phyloP scores from a whole-genome alignment of 805 yeast genomes.

The Barnettozyma populi region DNA sequence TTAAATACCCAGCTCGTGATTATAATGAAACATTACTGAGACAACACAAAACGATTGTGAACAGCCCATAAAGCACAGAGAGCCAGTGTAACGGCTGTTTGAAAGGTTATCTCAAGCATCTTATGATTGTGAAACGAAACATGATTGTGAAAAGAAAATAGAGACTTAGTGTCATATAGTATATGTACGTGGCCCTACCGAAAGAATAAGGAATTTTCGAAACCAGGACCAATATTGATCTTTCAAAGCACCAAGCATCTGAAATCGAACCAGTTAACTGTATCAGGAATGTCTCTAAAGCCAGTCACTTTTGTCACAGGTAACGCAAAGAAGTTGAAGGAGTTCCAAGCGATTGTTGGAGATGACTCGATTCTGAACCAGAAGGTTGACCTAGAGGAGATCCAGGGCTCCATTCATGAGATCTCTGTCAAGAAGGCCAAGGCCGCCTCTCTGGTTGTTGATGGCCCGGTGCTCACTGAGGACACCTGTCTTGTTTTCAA shows the following conservation, averaged over 20 bases:
- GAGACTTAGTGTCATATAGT: too few species aligned
- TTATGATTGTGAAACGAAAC: neutral
- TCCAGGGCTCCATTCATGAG: slow-evolving; percentile 82
- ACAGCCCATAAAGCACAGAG: neutral
- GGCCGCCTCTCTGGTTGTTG: slow-evolving; percentile 56
- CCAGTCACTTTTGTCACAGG: slow-evolving; percentile 77
- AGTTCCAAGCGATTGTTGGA: slow-evolving; percentile 71
- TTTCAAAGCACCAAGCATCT: too few species aligned
- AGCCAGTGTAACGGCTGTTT: too few species aligned
- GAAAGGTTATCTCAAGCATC: too few species aligned
- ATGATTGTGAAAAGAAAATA: too few species aligned
- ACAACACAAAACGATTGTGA: too few species aligned
- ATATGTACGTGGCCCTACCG: neutral
- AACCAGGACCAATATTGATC: neutral
- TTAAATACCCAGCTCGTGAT: too few species aligned
- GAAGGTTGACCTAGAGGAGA: slow-evolving; percentile 77
- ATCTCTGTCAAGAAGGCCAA: slow-evolving; percentile 77
- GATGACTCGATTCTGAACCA: slow-evolving; percentile 49
- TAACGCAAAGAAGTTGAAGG: slow-evolving; percentile 79
- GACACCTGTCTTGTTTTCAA: slow-evolving; percentile 87
- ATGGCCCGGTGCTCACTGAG: slow-evolving; percentile 88
- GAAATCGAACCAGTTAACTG: too few species aligned
- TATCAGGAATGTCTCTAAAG: slow-evolving; percentile 5
- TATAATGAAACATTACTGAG: neutral
- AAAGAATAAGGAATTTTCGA: neutral